phyloP scores from a whole-genome alignment of 192 early-diverging fungal species.

The Cetraspora pellucida region DNA sequence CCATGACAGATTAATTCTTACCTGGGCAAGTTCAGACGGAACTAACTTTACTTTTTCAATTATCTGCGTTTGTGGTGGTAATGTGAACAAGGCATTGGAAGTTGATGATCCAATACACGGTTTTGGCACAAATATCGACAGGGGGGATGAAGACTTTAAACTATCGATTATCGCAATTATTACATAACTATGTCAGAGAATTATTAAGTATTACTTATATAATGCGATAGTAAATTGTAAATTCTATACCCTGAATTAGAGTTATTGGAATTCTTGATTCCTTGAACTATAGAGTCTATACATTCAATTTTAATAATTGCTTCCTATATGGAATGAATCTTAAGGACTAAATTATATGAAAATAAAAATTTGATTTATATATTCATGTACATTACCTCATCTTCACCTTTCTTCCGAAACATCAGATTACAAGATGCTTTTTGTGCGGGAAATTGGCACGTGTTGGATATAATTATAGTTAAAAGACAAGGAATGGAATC shows the following conservation, averaged over 20 bases:
- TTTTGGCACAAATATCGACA: slow-evolving; percentile 28
- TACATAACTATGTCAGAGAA: too few relatives aligned
- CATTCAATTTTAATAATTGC: background rate
- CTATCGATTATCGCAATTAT: slow-evolving; percentile 7
- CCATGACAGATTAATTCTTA: background rate
- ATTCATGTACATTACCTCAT: background rate
- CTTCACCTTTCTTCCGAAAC: slow-evolving; percentile 4
- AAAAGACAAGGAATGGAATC: slow-evolving; percentile 12
- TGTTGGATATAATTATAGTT: slow-evolving; percentile 6
- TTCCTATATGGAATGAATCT: background rate
- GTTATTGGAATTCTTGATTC: background rate
- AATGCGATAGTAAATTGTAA: background rate
- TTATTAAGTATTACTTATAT: background rate
- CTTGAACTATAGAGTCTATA: background rate
- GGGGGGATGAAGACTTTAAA: slow-evolving; percentile 1
- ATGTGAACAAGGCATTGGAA: slow-evolving; percentile 17
- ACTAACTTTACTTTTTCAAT: slow-evolving; percentile 23
- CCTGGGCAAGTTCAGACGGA: slow-evolving; percentile 7
- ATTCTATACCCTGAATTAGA: background rate
- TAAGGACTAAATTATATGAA: background rate
- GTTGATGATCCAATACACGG: slow-evolving; percentile 15
- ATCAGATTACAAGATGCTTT: background rate
- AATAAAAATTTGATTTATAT: background rate
- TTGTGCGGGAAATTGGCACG: background rate
- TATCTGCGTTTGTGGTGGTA: slow-evolving; percentile 12